Conservation (phyloP, 805 yeast genomes). For the Candida endomychidarum region DNA sequence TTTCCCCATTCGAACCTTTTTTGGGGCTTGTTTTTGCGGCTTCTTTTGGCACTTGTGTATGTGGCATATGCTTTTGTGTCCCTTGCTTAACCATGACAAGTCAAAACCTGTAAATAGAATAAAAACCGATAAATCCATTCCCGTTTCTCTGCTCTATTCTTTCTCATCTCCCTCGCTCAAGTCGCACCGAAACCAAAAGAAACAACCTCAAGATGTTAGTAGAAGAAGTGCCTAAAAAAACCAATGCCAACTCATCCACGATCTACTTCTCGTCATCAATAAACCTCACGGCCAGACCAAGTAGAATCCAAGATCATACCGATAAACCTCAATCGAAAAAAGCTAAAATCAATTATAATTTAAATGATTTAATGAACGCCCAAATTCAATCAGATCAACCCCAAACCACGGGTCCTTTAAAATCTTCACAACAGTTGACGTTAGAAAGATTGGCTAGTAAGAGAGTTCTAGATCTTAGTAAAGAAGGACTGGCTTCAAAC, state of each 20-base stretch:
- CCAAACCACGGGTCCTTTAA: conserved; percentile 32
- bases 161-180: neutral
- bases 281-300: conserved; percentile 41
- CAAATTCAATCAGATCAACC: conserved; percentile 36
- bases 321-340: conserved; percentile 31
- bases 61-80: too few relatives aligned
- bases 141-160: too few relatives aligned
- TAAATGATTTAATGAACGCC: conserved; percentile 42
- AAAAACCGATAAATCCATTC: too few relatives aligned
- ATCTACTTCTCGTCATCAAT: conserved; percentile 42
- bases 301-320: conserved; percentile 17
- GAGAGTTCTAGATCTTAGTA: conserved; percentile 35
- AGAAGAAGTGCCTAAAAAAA: conserved; percentile 41
- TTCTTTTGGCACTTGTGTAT: too few relatives aligned
- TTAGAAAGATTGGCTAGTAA: conserved; percentile 39
- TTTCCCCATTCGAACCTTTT: too few relatives aligned
- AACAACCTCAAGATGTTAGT: conserved; percentile 33
- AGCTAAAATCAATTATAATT: conserved; percentile 45
- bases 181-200: neutral
- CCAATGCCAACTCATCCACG: conserved; percentile 32
- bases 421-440: conserved; percentile 43
- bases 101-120: too few relatives aligned
- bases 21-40: too few relatives aligned
- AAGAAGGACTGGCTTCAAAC: conserved; percentile 27
- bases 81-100: too few relatives aligned